Percentiles rank a stretch among this genome's conserved stretches.
phyloP scores from a whole-genome alignment of 1,284 basidiomycete species.

The Ustilago bromivora region DNA sequence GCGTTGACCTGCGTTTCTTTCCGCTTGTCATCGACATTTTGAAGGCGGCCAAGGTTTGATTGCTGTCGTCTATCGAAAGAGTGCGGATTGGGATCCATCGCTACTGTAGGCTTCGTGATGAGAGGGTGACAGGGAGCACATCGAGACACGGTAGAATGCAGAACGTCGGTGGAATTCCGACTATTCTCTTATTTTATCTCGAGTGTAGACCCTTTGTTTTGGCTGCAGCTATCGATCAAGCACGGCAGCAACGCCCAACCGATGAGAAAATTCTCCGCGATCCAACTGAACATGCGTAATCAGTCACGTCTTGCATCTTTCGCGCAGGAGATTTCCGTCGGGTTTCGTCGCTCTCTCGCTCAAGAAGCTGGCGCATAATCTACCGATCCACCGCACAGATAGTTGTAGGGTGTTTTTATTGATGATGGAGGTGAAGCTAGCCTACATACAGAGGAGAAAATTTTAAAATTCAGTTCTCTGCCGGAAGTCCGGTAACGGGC shows the following conservation, averaged over 20 bases:
- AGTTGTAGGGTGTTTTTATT: too few relatives aligned
- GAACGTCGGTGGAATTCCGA: neutral
- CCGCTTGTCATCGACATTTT: neutral
- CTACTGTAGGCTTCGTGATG: too few relatives aligned
- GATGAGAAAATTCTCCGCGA: constrained; percentile 2
- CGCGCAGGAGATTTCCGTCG: too few relatives aligned
- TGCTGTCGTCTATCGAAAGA: neutral
- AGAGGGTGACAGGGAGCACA: neutral
- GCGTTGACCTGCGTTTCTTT: neutral
- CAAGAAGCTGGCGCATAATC: too few relatives aligned
- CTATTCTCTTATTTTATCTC: neutral
- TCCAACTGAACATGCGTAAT: neutral
- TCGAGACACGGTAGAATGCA: neutral
- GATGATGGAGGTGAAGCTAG: too few relatives aligned
- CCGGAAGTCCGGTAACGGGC: too few relatives aligned
- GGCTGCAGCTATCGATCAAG: constrained; percentile 13
- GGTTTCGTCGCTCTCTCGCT: too few relatives aligned
- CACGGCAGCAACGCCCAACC: neutral
- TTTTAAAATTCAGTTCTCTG: too few relatives aligned
- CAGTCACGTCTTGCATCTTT: neutral
- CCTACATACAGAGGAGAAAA: too few relatives aligned
- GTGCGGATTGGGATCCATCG: neutral
- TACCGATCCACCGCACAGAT: too few relatives aligned
- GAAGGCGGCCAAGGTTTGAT: neutral
- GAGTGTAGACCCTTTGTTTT: neutral